Evolutionary conservation across 139 green algal species (phyloP).

Genomic region (Tetraselmis striata): DNA sequence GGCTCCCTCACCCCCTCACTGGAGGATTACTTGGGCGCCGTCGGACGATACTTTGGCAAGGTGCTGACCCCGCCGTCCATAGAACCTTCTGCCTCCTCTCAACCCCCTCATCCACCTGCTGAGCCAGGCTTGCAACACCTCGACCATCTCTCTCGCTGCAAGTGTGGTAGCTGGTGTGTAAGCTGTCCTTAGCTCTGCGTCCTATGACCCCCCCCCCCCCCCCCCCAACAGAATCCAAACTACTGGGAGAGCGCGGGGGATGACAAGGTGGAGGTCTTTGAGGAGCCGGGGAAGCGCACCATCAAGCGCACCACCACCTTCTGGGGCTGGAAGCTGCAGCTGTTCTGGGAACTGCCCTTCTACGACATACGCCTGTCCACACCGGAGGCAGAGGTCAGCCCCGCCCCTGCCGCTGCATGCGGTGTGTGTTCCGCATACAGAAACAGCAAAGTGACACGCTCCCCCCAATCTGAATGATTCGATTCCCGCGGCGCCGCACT

Average conservation of each 20-base stretch:
- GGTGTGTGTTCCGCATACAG: no score
- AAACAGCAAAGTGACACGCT: no score
- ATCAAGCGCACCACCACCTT: constrained; percentile 1
- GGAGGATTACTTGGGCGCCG: neutral
- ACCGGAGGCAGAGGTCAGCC: no score
- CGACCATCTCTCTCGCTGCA: neutral
- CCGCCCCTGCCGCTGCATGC: no score
- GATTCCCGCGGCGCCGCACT: no score
- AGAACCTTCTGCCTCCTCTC: neutral
- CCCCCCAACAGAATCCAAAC: no score
- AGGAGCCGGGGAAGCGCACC: constrained; percentile 3
- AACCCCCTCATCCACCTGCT: no score
- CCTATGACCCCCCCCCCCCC: no score
- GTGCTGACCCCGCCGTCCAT: neutral
- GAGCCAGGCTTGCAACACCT: neutral
- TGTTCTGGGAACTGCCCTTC: neutral
- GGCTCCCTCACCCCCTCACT: neutral
- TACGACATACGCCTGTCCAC: constrained; percentile 7
- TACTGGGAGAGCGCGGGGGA: neutral
- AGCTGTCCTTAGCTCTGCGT: neutral
- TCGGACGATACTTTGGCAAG: neutral
- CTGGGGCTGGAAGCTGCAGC: neutral
- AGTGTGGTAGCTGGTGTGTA: neutral
- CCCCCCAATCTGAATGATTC: no score
- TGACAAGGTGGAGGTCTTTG: neutral